Percentiles rank a stretch among this genome's conserved stretches.
Evolutionary conservation across 306 rosid genomes (phyloP).

Genomic region (Vachellia pachyceras): DNA sequence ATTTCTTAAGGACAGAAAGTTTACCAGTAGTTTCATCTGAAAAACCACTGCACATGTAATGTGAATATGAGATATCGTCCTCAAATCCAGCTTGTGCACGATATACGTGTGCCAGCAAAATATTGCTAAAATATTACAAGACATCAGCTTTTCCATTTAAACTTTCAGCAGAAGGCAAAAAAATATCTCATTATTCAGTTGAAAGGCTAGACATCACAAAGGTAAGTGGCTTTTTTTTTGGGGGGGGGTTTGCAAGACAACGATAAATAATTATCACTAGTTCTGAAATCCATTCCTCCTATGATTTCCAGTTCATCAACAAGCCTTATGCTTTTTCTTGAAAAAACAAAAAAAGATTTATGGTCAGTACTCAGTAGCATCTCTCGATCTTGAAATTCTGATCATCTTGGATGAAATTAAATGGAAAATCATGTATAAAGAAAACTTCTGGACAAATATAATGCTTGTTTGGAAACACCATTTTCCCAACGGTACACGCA

Average conservation of each 20-base stretch:
- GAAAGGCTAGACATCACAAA: neutral
- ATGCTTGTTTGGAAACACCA: too few relatives aligned
- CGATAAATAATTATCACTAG: neutral
- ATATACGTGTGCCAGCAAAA: neutral
- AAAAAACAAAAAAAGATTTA: neutral
- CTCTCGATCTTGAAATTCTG: neutral
- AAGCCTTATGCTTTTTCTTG: neutral
- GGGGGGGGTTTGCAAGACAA: neutral
- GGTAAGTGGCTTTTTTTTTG: neutral
- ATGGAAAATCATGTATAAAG: neutral
- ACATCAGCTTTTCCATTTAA: neutral
- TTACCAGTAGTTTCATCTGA: neutral
- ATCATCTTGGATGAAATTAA: neutral
- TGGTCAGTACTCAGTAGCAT: conserved; percentile 25
- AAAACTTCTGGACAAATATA: neutral
- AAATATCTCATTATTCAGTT: neutral
- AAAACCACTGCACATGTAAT: neutral
- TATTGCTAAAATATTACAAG: neutral
- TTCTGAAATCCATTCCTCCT: neutral
- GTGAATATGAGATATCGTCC: neutral
- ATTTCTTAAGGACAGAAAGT: neutral
- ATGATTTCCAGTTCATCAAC: neutral
- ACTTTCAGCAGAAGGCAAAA: neutral
- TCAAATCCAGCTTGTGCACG: conserved; percentile 11
- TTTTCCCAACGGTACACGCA: too few relatives aligned